phyloP scores from a whole-genome alignment of 2,329 filamentous ascomycete species.

The Balansia obtecta region DNA sequence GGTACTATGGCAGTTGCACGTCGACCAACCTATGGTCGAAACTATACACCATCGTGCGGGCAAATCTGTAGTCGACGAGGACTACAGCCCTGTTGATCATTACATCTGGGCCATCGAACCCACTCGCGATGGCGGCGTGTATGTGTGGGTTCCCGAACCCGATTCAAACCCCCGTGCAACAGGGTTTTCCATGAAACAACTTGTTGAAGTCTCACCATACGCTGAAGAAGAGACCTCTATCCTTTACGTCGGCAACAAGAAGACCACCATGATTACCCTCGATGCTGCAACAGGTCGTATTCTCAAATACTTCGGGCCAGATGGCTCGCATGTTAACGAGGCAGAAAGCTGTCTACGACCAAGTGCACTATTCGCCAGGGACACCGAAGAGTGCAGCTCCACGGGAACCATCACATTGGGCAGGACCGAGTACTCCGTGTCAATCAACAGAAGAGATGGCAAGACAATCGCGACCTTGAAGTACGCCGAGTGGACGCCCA shows the following conservation, averaged over 20 bases:
- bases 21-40: constrained; percentile 80
- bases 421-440: constrained; percentile 79
- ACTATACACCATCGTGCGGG: constrained; percentile 70
- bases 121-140: constrained; percentile 73
- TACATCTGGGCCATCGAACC: constrained; percentile 95
- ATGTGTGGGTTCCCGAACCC: constrained; percentile 62
- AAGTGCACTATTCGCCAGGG: constrained; percentile 52
- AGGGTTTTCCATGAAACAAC: constrained; percentile 66
- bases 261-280: constrained; percentile 77
- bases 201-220: constrained; percentile 78
- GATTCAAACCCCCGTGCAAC: constrained; percentile 50
- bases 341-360: constrained; percentile 65
- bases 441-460: constrained; percentile 64
- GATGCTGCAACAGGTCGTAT: constrained; percentile 77
- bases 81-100: constrained; percentile 60
- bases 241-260: constrained; percentile 85
- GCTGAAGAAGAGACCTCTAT: constrained; percentile 57
- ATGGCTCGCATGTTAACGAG: constrained; percentile 54
- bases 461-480: constrained; percentile 76
- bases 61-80: constrained; percentile 45
- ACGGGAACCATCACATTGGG: constrained; percentile 73
- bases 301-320: constrained; percentile 71
- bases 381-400: constrained; percentile 64
- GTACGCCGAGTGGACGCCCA: constrained; percentile 90
- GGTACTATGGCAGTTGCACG: constrained; percentile 73